Base-by-base conservation (phyloP, 2,329 filamentous ascomycete genomes). In the Didymella keratinophila region DNA sequence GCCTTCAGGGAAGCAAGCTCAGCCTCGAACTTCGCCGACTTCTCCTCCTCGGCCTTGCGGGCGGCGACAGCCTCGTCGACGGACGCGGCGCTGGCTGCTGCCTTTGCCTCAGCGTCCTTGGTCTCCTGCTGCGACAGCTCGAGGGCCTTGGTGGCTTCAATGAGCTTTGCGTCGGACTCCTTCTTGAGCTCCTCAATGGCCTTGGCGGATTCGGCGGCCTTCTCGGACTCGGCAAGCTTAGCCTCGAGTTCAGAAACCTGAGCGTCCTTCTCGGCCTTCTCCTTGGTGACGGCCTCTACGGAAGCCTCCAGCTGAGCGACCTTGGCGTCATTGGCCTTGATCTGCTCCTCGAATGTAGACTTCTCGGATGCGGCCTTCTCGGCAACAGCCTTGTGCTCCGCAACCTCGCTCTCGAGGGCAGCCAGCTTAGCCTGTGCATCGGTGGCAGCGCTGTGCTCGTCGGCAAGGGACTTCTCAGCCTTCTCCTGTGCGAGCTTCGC, bases 271-370 rank as follows among this genome's bases (percentile, higher is more conserved):
- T 60, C 58, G n/a, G 59, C 56, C 34, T 57, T 58, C 20, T 62
- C 63, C 42, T 61, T 62, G 11, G 57, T 66, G 39, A 62, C 53
- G 11, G 65, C 50, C 30, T 64, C 65, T 5, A 65, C 58, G 23
- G 52, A 62, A 5, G 64, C 58, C 48, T 70, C 64, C 16, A 71
- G 54, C 16, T 69, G 61, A 27, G 65, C 53, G 21, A 71, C 52
- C 61, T 71, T 71, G 18, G 67, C 43, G 16, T 68, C 63, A 36
- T 67, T 60, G 11, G 61, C 64, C 54, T 71, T 62, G 37, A 71
- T 64, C 54, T 72, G 65, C 51, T 68, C 66, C 27, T 71, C 58
- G 1, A 68, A 61, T 28, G 63, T 63, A 10, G 56, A 55, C 54
- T 69, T 69, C 52, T 70, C 66, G 9, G 67, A 37, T 36, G 61